Evolutionary conservation across 495 filamentous ascomycete species (phyloP).

Genomic region (Penicillium verhagenii): DNA sequence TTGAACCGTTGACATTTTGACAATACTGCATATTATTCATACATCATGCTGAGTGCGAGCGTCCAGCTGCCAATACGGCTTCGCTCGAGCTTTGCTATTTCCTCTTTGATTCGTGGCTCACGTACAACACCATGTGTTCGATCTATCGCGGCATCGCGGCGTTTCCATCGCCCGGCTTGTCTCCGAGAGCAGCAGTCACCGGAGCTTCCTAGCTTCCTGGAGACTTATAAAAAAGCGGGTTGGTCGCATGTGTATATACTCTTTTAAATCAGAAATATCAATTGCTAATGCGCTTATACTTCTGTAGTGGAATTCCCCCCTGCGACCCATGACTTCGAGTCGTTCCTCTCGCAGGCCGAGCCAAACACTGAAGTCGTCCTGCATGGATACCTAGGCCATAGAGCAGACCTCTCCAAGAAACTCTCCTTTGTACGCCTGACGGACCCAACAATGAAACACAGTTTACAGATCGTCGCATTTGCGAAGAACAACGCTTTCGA

Average conservation of each 20-base stretch:
- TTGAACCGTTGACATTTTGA: too few relatives aligned
- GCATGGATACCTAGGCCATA: conserved; percentile 69
- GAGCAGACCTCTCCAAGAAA: conserved; percentile 61
- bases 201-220: conserved; percentile 31
- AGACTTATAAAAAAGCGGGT: conserved; percentile 53
- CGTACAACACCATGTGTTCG: conserved; percentile 11
- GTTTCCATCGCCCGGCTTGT: conserved; percentile 26
- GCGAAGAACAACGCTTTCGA: conserved; percentile 41
- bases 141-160: conserved; percentile 13
- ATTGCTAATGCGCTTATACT: conserved; percentile 9
- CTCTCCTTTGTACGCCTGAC: conserved; percentile 67
- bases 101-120: conserved; percentile 31
- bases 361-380: conserved; percentile 55
- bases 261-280: neutral
- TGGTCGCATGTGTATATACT: conserved; percentile 13
- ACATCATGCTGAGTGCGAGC: conserved; percentile 7
- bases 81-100: conserved; percentile 30
- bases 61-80: conserved; percentile 14
- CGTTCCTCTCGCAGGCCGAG: conserved; percentile 39
- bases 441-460: conserved; percentile 45
- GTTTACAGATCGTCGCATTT: conserved; percentile 55
- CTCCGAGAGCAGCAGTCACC: conserved; percentile 24
- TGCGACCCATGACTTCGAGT: conserved; percentile 48
- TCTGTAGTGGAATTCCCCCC: conserved; percentile 53
- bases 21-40: neutral